Evolutionary conservation across 768 basidiomycete species (phyloP), one percentile per base, ranked within the genome.

Genomic region (Agaricus bisporus): DNA sequence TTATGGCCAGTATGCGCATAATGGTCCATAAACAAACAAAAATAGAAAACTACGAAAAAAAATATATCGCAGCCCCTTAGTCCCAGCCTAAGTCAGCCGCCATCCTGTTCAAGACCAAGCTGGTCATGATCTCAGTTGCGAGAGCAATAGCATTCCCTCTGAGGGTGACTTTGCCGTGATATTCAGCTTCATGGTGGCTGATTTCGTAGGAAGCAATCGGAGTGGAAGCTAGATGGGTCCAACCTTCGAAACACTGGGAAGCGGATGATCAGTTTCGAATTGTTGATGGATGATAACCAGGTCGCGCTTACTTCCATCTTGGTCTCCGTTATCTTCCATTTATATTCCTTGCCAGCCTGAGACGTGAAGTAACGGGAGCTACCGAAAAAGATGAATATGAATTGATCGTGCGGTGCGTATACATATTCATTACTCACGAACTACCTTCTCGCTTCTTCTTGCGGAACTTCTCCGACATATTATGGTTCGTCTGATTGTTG

Each of bases 351-450:
- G 38, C 85, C 85, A 59, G 78, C 82, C 60, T 82, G 84, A 9
- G 82, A 78, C 44, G 76, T 78, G 65, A 91, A 92, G 66, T 88
- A 90, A 48, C 85, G 77, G 28, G 87, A 87, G 43, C 88, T 89
- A 55, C 44, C 18, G 43, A 54, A 29, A 22, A 37, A 43, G 47
- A 48, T 29, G 11, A 51, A 26, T 43, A 41, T 39, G 49, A 32
- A 50, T 42, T 17, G 20, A 36, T 3, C 20, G 38, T 17, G 36
- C 39, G 28, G 28, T 18, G 25, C 14, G 28, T 3, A 32, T 41
- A 14, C 43, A 17, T 49, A 35, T 3, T 50, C 18, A 38, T 29
- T 42, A 75, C 87, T 54, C 69, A 89, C 86, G 75, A 68, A 76
- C 82, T 86, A 12, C 70, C 71, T 35, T 83, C 79, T 55, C 73